Evolutionary conservation across 768 basidiomycete species (phyloP), one percentile per base, ranked within the genome.

Genomic region (Collybiopsis luxurians): DNA sequence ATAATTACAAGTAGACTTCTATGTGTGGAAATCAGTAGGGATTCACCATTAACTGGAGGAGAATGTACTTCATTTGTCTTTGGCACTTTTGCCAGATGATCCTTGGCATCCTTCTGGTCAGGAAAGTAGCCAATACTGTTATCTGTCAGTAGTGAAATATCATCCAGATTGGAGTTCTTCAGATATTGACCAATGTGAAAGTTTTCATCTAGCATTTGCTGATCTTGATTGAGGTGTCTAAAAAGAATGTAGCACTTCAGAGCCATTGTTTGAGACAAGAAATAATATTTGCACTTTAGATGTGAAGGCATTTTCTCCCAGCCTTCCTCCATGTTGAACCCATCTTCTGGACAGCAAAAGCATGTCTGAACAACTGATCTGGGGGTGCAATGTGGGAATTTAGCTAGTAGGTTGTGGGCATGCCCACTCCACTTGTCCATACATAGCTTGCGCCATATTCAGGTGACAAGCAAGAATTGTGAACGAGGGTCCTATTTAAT

Each of bases 1-100:
- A 44, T 64, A 56, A 15, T 59, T 51, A 54, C 67, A 66, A 11
- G 57, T 67, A 15, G 59, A 63, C 45, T 64, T 67, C 66, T 66
- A 15, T 3, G 10, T 27, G 19, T 13, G 27, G 36, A 2, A 60
- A 17, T 7, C 7, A 9, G 9, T 9, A 17, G 9, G 36, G 9
- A 9, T 38, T 38, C 36, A 17, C 7, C 36, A 17, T 7, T 7
- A 38, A 17, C 36, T 38, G 36, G 36, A 38, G 17, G 36, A 38
- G 17, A 38, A 38, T 38, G 36, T 17, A 38, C 36, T 17, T 38
- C 36, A 17, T 7, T 17, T 9, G 36, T 9, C 17, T 38, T 17
- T 38, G 36, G 17, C 7, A 17, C 7, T 17, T 38, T 38, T 38
- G 7, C 9, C 36, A 38, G 17, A 17, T 38, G 17, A 38, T 38